Conservation (phyloP, 805 yeast species). For the Candida tallmaniae region DNA sequence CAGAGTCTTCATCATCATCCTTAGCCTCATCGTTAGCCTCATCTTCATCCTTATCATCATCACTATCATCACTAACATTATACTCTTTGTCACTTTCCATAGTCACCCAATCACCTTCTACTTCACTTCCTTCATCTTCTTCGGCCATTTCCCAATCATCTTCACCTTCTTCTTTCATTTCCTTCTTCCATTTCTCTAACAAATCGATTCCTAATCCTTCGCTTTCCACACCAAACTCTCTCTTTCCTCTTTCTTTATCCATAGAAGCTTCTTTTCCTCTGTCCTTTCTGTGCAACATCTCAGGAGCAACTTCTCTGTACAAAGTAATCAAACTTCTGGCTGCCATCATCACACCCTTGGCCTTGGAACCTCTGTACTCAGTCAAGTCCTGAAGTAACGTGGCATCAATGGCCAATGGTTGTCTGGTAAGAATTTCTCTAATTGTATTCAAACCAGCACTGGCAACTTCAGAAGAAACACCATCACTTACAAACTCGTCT, state of each 20-base stretch:
- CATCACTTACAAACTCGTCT: slow-evolving; percentile 96
- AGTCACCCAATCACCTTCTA: slow-evolving; percentile 89
- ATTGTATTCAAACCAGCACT: slow-evolving; percentile 97
- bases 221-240: slow-evolving; percentile 75
- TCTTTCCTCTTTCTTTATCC: slow-evolving; percentile 41
- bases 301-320: slow-evolving; percentile 94
- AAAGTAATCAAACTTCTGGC: slow-evolving; percentile 82
- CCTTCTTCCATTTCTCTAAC: slow-evolving; percentile 78
- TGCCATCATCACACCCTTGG: slow-evolving; percentile 92
- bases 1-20: slow-evolving; percentile 18
- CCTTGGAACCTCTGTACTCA: slow-evolving; percentile 87
- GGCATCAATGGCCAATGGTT: slow-evolving; percentile 90
- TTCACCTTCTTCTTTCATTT: slow-evolving; percentile 50
- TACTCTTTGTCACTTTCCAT: slow-evolving; percentile 80
- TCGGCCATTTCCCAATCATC: slow-evolving; percentile 57
- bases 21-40: slow-evolving; percentile 25
- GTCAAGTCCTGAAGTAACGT: slow-evolving; percentile 83
- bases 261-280: slow-evolving; percentile 91
- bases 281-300: slow-evolving; percentile 84
- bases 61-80: slow-evolving; percentile 48
- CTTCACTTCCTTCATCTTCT: slow-evolving; percentile 32
- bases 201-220: slow-evolving; percentile 90
- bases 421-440: slow-evolving; percentile 87
- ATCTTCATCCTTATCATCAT: slow-evolving; percentile 40
- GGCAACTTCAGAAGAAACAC: slow-evolving; percentile 97